A percentile compares a stretch with the other conserved stretches of the same genome.
Evolutionary conservation across 1,284 basidiomycete genomes (phyloP).

Genomic region (Apiotrichum gamsii): DNA sequence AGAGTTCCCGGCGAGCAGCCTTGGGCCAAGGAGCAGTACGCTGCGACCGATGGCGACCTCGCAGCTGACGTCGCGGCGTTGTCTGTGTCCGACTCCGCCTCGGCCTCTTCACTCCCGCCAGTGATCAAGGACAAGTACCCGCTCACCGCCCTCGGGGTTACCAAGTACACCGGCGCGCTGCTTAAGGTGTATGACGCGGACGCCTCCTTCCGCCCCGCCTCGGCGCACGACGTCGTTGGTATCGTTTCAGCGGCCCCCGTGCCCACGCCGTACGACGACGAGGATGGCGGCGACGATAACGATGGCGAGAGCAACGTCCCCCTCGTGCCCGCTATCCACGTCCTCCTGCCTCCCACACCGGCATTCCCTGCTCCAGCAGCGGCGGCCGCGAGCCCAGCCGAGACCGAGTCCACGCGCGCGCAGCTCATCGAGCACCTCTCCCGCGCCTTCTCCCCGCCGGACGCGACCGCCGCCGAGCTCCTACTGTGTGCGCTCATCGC

Average conservation of each 20-base stretch:
- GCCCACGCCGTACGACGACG: slow-evolving; percentile 25
- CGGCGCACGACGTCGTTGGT: slow-evolving; percentile 36
- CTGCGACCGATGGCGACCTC: background rate
- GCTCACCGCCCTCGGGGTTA: slow-evolving; percentile 14
- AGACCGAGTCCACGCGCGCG: slow-evolving; percentile 11
- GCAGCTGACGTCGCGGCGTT: background rate
- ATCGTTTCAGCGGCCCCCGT: slow-evolving; percentile 35
- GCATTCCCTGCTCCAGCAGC: slow-evolving; percentile 1
- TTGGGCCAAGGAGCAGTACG: slow-evolving; percentile 20
- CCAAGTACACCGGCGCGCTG: slow-evolving; percentile 35
- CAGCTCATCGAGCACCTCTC: slow-evolving; percentile 34
- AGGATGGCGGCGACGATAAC: slow-evolving; percentile 24
- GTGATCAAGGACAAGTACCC: slow-evolving; percentile 35
- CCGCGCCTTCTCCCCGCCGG: slow-evolving; percentile 27
- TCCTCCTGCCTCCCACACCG: slow-evolving; percentile 19
- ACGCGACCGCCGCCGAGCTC: slow-evolving; percentile 35
- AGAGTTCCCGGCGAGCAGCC: slow-evolving; percentile 40
- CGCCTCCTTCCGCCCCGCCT: slow-evolving; percentile 35
- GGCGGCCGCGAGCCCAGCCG: background rate
- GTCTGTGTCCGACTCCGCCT: background rate
- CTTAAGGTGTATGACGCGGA: slow-evolving; percentile 45
- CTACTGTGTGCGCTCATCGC: slow-evolving; percentile 38
- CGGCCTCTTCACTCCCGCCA: slow-evolving; percentile 7
- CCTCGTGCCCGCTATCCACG: slow-evolving; percentile 41
- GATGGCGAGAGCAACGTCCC: slow-evolving; percentile 18